Percentiles rank a stretch among this genome's conserved stretches.
These are phyloP conservation scores for Cucurbita moschata DNA, from an alignment of 306 rosid species.

Conservation along the genomic window DNA sequence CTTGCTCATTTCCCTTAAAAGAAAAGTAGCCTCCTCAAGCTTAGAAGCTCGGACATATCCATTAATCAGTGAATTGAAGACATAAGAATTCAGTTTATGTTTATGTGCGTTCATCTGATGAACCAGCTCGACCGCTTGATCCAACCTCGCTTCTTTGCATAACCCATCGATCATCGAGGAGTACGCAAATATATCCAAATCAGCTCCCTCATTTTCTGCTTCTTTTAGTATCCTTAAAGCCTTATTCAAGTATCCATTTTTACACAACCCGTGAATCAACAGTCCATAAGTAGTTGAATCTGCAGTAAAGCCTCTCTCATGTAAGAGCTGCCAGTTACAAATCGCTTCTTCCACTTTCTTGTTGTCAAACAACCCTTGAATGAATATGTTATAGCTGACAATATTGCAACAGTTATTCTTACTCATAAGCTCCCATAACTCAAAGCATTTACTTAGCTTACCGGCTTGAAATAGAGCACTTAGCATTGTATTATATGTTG, in stretches of 20 bases:
- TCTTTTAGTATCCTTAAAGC: constrained; percentile 50
- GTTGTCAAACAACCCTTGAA: constrained; percentile 53
- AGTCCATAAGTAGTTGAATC: constrained; percentile 57
- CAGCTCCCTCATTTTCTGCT: constrained; percentile 29
- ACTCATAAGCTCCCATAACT: constrained; percentile 51
- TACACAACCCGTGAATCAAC: constrained; percentile 66
- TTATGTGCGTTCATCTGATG: constrained; percentile 38
- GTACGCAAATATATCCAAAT: constrained; percentile 53
- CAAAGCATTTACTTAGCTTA: constrained; percentile 31
- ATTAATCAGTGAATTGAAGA: constrained; percentile 58
- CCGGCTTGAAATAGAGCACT: constrained; percentile 41
- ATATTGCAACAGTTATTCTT: constrained; percentile 35
- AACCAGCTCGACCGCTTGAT: constrained; percentile 39
- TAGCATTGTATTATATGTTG: constrained; percentile 55
- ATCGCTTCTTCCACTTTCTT: constrained; percentile 33
- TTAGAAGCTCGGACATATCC: constrained; percentile 49
- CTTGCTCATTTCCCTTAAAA: constrained; percentile 43
- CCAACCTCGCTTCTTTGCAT: constrained; percentile 56
- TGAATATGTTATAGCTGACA: constrained; percentile 53
- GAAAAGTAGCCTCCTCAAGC: constrained; percentile 39
- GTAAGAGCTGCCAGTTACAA: constrained; percentile 37
- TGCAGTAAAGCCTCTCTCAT: constrained; percentile 19
- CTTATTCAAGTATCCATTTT: constrained; percentile 47
- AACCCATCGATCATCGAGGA: constrained; percentile 49
- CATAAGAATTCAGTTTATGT: constrained; percentile 36